Conservation (phyloP, 169 alveolate genomes). For the Condylostoma magnum region DNA sequence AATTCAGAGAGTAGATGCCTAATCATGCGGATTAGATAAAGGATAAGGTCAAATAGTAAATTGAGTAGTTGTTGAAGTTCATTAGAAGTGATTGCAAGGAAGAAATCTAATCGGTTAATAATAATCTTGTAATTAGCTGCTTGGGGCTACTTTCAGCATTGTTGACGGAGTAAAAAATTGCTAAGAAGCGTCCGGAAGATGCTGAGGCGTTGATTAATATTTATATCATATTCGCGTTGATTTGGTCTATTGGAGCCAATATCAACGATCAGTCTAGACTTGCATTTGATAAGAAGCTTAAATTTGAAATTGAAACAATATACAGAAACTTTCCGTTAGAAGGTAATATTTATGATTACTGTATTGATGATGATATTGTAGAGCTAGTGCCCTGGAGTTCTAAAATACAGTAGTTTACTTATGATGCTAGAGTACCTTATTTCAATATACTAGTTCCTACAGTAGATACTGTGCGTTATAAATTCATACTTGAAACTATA, state of each 20-base stretch:
- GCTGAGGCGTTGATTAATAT: slow-evolving; percentile 50
- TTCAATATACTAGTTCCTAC: slow-evolving; percentile 91
- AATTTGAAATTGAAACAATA: slow-evolving; percentile 63
- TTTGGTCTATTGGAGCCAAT: slow-evolving; percentile 90
- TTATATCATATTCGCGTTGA: slow-evolving; percentile 72
- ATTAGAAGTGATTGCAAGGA: slow-evolving; percentile 83
- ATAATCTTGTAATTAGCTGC: slow-evolving; percentile 75
- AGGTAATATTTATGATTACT: slow-evolving; percentile 81
- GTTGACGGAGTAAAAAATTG: slow-evolving; percentile 64
- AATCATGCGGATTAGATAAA: slow-evolving; percentile 62
- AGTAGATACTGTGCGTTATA: slow-evolving; percentile 83
- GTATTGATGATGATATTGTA: slow-evolving; percentile 72
- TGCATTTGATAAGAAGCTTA: slow-evolving; percentile 68
- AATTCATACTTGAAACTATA: slow-evolving; percentile 72
- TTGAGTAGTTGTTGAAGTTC: slow-evolving; percentile 61
- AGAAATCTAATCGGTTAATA: slow-evolving; percentile 69
- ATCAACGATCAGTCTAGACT: slow-evolving; percentile 82
- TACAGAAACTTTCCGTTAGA: slow-evolving; percentile 78
- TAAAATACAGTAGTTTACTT: slow-evolving; percentile 75
- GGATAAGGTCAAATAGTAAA: slow-evolving; percentile 59
- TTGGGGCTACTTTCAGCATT: slow-evolving; percentile 67
- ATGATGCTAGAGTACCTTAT: slow-evolving; percentile 77
- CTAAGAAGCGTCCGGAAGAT: slow-evolving; percentile 62
- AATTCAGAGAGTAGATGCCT: slow-evolving; percentile 56
- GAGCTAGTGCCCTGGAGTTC: slow-evolving; percentile 78